Evolutionary conservation across 345 rosid species (phyloP).

Genomic region (Conringia planisiliqua): DNA sequence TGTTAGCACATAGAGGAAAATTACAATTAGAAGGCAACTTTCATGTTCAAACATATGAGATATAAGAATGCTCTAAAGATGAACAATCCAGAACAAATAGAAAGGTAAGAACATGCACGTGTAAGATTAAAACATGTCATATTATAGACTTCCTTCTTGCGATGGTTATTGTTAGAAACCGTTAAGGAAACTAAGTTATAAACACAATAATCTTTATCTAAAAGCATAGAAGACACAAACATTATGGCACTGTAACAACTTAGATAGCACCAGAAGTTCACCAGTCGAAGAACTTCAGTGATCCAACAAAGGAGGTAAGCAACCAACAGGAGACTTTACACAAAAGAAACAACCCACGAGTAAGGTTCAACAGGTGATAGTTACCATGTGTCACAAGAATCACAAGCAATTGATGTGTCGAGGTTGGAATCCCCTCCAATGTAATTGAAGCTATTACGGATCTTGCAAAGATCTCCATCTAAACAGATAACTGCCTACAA

Average conservation of each 20-base stretch:
- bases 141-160: not conserved
- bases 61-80: slow-evolving; percentile 5
- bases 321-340: not conserved
- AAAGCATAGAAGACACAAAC: not conserved
- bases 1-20: slow-evolving; percentile 33
- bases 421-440: slow-evolving; percentile 61
- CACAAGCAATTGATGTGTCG: slow-evolving; percentile 98
- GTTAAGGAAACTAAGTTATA: not conserved
- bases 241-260: slow-evolving; percentile 10
- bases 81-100: not conserved
- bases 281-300: slow-evolving; percentile 3
- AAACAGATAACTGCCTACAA: slow-evolving; percentile 98
- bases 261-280: slow-evolving; percentile 1
- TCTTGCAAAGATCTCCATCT: slow-evolving; percentile 93
- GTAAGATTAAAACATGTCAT: no score
- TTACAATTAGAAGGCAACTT: slow-evolving; percentile 22
- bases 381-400: slow-evolving; percentile 96
- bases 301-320: not conserved
- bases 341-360: not conserved
- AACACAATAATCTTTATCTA: not conserved
- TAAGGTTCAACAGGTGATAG: slow-evolving; percentile 15
- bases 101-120: no score
- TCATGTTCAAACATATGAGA: not conserved
- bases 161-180: not conserved
- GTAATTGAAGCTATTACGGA: slow-evolving; percentile 49